Evolutionary conservation across 371 early-diverging fungal species (phyloP).

Genomic region (Thermomucor indicae-seudaticae): DNA sequence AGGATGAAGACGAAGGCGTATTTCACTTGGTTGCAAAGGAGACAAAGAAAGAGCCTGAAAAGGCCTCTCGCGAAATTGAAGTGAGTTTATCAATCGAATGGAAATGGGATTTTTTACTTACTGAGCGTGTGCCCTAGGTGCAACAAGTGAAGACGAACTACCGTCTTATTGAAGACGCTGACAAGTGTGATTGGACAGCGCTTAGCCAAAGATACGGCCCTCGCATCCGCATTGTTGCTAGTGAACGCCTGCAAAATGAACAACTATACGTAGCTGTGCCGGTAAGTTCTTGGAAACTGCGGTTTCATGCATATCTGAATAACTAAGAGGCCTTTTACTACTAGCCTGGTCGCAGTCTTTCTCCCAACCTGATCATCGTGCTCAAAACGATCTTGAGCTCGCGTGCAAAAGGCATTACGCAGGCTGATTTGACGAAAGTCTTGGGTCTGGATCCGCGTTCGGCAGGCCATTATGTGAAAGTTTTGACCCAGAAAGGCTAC

Average conservation of each 20-base stretch:
- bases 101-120: neutral
- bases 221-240: conserved; percentile 18
- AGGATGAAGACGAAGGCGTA: conserved; percentile 3
- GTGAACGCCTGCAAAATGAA: conserved; percentile 20
- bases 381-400: conserved; percentile 19
- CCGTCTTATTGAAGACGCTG: conserved; percentile 9
- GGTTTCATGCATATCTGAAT: neutral
- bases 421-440: conserved; percentile 23
- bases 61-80: neutral
- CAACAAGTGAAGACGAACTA: neutral
- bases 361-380: conserved; percentile 17
- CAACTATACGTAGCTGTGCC: conserved; percentile 27
- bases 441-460: conserved; percentile 30
- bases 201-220: conserved; percentile 19
- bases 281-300: conserved; percentile 13
- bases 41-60: neutral
- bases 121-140: neutral
- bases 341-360: conserved; percentile 20
- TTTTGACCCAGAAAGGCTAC: conserved; percentile 28
- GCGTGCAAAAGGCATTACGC: conserved; percentile 23
- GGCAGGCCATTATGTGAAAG: conserved; percentile 38
- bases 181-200: conserved; percentile 14
- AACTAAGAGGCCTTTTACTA: neutral
- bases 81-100: neutral
- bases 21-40: neutral